Percentiles rank a stretch among this genome's conserved stretches.
phyloP scores from a whole-genome alignment of 2,329 filamentous ascomycete species.

The Clonostachys sp. region DNA sequence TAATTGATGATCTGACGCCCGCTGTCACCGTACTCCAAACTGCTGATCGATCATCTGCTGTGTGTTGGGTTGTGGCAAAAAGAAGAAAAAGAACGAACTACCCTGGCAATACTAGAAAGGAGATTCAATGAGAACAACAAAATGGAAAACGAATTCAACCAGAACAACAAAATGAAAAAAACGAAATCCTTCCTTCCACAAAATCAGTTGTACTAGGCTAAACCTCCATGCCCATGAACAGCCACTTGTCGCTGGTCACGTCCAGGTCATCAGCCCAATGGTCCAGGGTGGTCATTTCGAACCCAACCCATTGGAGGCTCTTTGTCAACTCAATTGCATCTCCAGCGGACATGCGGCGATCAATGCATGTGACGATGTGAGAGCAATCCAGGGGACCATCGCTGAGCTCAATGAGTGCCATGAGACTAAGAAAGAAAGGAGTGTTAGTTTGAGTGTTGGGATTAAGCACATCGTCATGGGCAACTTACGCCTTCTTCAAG shows the following conservation, averaged over 20 bases:
- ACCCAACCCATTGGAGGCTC: slow-evolving; percentile 90
- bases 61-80: not conserved
- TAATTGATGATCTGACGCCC: too few species aligned
- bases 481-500: slow-evolving; percentile 78
- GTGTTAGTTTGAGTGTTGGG: slow-evolving; percentile 8
- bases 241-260: slow-evolving; percentile 72
- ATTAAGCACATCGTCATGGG: not conserved
- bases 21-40: too few species aligned
- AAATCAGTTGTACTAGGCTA: slow-evolving; percentile 28
- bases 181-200: too few species aligned
- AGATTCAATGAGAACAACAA: too few species aligned
- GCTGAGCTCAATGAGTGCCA: slow-evolving; percentile 86
- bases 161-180: too few species aligned
- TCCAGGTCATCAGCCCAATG: slow-evolving; percentile 64
- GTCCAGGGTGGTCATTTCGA: slow-evolving; percentile 76
- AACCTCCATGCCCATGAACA: slow-evolving; percentile 86
- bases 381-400: slow-evolving; percentile 71
- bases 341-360: slow-evolving; percentile 60
- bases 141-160: too few species aligned
- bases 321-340: slow-evolving; percentile 67
- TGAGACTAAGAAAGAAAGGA: slow-evolving; percentile 52
- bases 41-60: not conserved
- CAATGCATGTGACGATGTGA: slow-evolving; percentile 76
- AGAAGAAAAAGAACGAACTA: not conserved
- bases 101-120: too few species aligned